Evolutionary conservation across 768 basidiomycete species (phyloP), one percentile per base, ranked within the genome.

Genomic region (Phlebiopsis gigantea): DNA sequence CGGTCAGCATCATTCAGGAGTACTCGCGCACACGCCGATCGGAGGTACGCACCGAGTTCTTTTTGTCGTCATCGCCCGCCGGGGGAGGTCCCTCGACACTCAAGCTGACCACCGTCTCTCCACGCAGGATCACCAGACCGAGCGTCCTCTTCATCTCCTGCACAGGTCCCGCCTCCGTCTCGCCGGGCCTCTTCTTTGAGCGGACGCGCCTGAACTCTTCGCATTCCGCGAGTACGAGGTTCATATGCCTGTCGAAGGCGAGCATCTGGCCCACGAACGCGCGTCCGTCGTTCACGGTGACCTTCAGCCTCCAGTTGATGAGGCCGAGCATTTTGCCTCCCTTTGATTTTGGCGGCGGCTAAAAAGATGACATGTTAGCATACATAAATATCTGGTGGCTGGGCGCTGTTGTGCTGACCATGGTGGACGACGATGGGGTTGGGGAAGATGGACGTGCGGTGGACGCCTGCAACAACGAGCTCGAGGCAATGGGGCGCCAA

Each of bases 201-300:
- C 90, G 77, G 42, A 98, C 86, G 62, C 90, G 85, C 66, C 97
- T 77, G 70, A 98, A 99, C 73, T 99, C 97, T 73, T 99, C 97
- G 68, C 95, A 98, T 65, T 98, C 97, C 15, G 96, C 94, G 54
- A 99, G 76, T 45, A 99, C 97, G 64, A 99, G 79, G 75, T 99
- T 99, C 97, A 98, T 99, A 74, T 99, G 97, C 68, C 91, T 88
- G 77, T 99, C 97, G 71, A 98, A 99, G 52, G 97, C 97, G 71
- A 99, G 88, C 92, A 98, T 97, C 76, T 98, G 97, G 42, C 97
- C 97, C 46, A 91, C 93, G 65, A 98, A 77, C 56, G 90, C 83
- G 71, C 97, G 90, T 58, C 94, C 94, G 73, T 99, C 97, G 85
- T 88, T 97, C 74, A 98, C 87, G 57, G 94, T 97, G 57, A 98